Conservation (phyloP, 768 basidiomycete species). For the Lentinula guzmanii region DNA sequence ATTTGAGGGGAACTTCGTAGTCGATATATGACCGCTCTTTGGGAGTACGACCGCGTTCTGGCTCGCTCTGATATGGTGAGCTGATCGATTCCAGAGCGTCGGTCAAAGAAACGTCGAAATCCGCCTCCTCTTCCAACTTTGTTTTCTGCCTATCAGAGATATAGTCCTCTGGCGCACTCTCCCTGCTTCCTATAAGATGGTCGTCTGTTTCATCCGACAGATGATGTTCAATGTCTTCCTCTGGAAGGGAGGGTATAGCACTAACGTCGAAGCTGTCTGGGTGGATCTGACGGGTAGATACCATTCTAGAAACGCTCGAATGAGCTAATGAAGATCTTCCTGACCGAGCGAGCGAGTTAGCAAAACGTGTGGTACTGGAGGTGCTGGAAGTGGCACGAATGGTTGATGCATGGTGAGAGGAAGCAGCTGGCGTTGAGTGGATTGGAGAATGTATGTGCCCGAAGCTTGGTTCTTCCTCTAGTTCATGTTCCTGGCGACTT, state of each 20-base stretch:
- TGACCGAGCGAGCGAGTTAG: conserved; percentile 42
- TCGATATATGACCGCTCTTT: conserved; percentile 43
- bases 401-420: conserved; percentile 43
- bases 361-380: conserved; percentile 44
- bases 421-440: conserved; percentile 60
- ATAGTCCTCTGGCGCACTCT: conserved; percentile 47
- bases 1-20: conserved; percentile 52
- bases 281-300: conserved; percentile 24
- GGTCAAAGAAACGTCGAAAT: conserved; percentile 38
- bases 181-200: conserved; percentile 34
- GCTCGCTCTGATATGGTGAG: conserved; percentile 38
- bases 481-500: conserved; percentile 16
- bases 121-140: conserved; percentile 26
- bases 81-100: conserved; percentile 54
- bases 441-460: conserved; percentile 43
- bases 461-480: conserved; percentile 32
- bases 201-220: conserved; percentile 30
- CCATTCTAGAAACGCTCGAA: conserved; percentile 22
- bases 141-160: conserved; percentile 38
- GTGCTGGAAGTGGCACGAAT: conserved; percentile 40
- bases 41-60: conserved; percentile 30
- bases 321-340: conserved; percentile 32
- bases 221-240: conserved; percentile 25
- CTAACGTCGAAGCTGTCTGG: conserved; percentile 57
- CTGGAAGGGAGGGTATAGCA: conserved; percentile 48